Evolutionary conservation across 2,329 filamentous ascomycete species (phyloP).

Genomic region (Cryphonectria radicalis): DNA sequence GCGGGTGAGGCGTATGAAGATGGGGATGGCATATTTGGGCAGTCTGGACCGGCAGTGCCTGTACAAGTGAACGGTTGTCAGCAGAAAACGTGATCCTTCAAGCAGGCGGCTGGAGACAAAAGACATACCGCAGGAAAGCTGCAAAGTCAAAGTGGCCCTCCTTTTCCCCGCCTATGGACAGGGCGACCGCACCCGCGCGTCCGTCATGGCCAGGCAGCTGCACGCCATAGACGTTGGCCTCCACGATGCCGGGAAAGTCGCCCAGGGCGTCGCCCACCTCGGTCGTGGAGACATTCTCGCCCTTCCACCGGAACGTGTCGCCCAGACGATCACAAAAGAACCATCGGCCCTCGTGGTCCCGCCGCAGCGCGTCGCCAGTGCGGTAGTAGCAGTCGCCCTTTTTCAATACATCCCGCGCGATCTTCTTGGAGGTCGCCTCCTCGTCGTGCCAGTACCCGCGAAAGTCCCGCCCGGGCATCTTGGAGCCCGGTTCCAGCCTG

Average conservation of each 20-base stretch:
- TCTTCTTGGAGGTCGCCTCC: slow-evolving; percentile 69
- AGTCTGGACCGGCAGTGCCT: slow-evolving; percentile 61
- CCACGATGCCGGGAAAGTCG: slow-evolving; percentile 59
- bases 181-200: slow-evolving; percentile 66
- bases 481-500: slow-evolving; percentile 47
- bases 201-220: slow-evolving; percentile 68
- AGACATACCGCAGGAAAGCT: slow-evolving; percentile 56
- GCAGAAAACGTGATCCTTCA: background rate
- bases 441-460: slow-evolving; percentile 72
- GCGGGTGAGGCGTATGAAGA: slow-evolving; percentile 69
- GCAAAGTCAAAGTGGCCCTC: slow-evolving; percentile 60
- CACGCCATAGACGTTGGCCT: slow-evolving; percentile 75
- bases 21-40: slow-evolving; percentile 74
- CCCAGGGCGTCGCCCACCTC: slow-evolving; percentile 70
- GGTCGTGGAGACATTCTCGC: slow-evolving; percentile 68
- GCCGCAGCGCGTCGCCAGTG: slow-evolving; percentile 67
- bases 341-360: slow-evolving; percentile 66
- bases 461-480: slow-evolving; percentile 56
- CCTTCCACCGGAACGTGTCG: slow-evolving; percentile 78
- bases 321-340: slow-evolving; percentile 72
- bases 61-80: background rate
- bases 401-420: slow-evolving; percentile 64
- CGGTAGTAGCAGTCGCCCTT: slow-evolving; percentile 73
- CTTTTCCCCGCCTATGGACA: slow-evolving; percentile 58
- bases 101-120: too few relatives aligned